phyloP scores from a whole-genome alignment of 2,329 filamentous ascomycete species.

The Gaeumannomyces tritici region DNA sequence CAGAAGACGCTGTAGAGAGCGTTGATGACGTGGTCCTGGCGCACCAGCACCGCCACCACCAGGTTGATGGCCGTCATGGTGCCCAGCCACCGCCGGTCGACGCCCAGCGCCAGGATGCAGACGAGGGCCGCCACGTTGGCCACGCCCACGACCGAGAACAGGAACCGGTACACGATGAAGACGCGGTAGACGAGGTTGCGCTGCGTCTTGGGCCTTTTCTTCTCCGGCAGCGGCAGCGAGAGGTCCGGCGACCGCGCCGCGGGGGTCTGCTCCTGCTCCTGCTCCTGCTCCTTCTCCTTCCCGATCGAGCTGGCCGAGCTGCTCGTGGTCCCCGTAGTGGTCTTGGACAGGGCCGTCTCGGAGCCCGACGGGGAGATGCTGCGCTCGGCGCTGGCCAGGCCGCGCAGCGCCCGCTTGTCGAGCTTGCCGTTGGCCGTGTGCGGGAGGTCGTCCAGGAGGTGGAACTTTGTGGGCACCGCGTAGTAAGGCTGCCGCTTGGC shows the following conservation, averaged over 20 bases:
- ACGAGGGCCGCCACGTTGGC: constrained; percentile 37
- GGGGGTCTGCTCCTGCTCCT: not conserved
- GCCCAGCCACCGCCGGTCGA: constrained; percentile 24
- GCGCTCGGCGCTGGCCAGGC: constrained; percentile 15
- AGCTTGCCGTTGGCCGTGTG: constrained; percentile 47
- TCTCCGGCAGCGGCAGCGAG: constrained; percentile 4
- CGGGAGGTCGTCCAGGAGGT: constrained; percentile 32
- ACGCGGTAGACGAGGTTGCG: constrained; percentile 30
- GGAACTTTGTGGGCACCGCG: constrained; percentile 37
- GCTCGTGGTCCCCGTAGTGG: not conserved
- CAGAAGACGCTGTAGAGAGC: constrained; percentile 11
- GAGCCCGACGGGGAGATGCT: constrained; percentile 4
- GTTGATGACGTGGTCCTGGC: constrained; percentile 45
- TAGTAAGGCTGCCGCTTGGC: constrained; percentile 42
- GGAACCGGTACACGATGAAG: constrained; percentile 42
- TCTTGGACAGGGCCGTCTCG: not conserved
- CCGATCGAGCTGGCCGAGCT: not conserved
- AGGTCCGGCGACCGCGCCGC: constrained; percentile 4
- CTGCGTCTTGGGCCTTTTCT: constrained; percentile 8
- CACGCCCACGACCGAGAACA: constrained; percentile 43
- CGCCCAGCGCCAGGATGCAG: constrained; percentile 18
- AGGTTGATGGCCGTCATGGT: constrained; percentile 29
- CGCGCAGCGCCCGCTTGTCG: constrained; percentile 36
- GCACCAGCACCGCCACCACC: constrained; percentile 36
- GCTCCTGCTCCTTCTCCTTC: not conserved